A percentile compares a stretch with the other conserved stretches of the same genome.
phyloP scores from a whole-genome alignment of 257 asterid species.

The Solanum clarkiae region DNA sequence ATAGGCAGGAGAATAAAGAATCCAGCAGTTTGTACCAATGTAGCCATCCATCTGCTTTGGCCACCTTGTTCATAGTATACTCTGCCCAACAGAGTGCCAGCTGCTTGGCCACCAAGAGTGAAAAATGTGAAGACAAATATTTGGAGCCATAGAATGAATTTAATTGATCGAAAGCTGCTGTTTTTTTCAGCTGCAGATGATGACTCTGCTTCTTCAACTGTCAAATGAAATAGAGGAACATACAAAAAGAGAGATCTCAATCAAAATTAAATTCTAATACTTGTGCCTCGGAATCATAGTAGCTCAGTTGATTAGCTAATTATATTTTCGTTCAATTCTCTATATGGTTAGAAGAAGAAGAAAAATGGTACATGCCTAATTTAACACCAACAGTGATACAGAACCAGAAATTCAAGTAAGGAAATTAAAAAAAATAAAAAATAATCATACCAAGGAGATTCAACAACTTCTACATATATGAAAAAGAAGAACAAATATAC shows the following conservation, averaged over 20 bases:
- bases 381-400: neutral
- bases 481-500: no score
- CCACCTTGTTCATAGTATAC: slow-evolving; percentile 3
- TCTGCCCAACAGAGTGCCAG: neutral
- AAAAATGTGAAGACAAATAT: neutral
- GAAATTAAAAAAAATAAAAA: neutral
- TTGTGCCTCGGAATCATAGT: neutral
- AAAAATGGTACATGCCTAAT: neutral
- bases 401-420: neutral
- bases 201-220: neutral
- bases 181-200: neutral
- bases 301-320: no score
- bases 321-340: no score
- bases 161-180: neutral
- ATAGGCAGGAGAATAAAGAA: slow-evolving; percentile 1
- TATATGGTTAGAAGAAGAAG: neutral
- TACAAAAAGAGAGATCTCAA: neutral
- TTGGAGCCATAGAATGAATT: neutral
- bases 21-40: neutral
- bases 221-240: neutral
- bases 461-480: no score
- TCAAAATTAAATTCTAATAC: neutral
- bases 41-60: slow-evolving; percentile 2
- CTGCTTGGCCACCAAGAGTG: neutral
- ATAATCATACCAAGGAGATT: neutral